phyloP scores from a whole-genome alignment of 495 filamentous ascomycete genomes.

The Articulospora tetracladia region DNA sequence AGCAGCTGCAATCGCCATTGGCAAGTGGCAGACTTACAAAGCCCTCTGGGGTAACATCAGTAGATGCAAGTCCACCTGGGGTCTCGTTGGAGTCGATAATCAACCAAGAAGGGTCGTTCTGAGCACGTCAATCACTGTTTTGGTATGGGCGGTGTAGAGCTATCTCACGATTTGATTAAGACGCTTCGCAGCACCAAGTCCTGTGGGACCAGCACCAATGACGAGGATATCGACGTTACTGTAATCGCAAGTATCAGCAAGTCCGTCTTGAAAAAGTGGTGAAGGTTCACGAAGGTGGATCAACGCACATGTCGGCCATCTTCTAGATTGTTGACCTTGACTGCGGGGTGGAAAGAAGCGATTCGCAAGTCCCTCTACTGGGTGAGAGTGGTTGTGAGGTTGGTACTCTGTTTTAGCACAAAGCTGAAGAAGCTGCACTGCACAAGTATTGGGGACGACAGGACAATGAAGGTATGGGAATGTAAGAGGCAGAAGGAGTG shows the following conservation, averaged over 20 bases:
- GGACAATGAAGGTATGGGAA: too few relatives aligned
- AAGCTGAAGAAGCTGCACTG: too few relatives aligned
- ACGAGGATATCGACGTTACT: slow-evolving; percentile 96
- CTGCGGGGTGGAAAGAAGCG: not conserved
- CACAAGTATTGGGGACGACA: too few relatives aligned
- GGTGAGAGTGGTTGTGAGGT: too few relatives aligned
- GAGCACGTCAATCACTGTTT: slow-evolving; percentile 18
- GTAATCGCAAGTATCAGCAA: slow-evolving; percentile 7
- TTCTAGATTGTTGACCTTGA: slow-evolving; percentile 1
- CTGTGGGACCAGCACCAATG: slow-evolving; percentile 97
- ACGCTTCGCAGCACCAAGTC: slow-evolving; percentile 94
- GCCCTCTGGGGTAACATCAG: slow-evolving; percentile 91
- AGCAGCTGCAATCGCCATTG: not conserved
- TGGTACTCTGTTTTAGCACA: too few relatives aligned
- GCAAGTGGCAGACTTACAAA: slow-evolving; percentile 69
- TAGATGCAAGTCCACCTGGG: slow-evolving; percentile 94
- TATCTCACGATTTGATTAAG: slow-evolving; percentile 85
- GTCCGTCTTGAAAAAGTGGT: not conserved
- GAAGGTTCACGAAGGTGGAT: not conserved
- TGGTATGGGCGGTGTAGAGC: slow-evolving; percentile 13
- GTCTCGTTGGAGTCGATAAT: slow-evolving; percentile 92
- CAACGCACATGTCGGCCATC: slow-evolving; percentile 38
- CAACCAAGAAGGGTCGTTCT: slow-evolving; percentile 93
- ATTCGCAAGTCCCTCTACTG: not conserved
- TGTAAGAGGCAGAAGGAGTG: too few relatives aligned